Evolutionary conservation across 345 rosid genomes (phyloP), one percentile per base, ranked within the genome.

Genomic region (Erucastrum elatum): DNA sequence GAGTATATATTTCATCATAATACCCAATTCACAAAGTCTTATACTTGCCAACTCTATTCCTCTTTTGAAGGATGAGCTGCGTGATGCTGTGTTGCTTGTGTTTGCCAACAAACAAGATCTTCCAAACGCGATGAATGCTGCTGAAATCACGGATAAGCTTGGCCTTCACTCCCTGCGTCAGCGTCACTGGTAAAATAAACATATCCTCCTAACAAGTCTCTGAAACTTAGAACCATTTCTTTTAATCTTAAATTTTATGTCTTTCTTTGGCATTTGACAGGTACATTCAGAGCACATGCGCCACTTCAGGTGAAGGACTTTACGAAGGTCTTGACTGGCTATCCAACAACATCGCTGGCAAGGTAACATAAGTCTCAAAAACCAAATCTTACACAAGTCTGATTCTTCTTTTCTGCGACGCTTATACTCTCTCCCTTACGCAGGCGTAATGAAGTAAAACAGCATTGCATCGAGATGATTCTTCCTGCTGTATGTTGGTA

Each of bases 81-180:
- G 97, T 87, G 97, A 92, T 84, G 97, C 94, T 70, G 97, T 92
- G 83, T 85, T 92, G 51, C 93, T 92, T 71, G 97, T 91, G 30
- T 91, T 92, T 83, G 93, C 94, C 0, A 90, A 90, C 86, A 91
- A 91, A 77, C 97, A 91, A 82, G 97, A 91, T 90, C 90, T 90
- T 77, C 91, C 97, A 61, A 90, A 91, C 74, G 97, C 93, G 1
- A 91, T 90, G 94, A 88, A 89, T 60, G 96, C 94, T 9, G 96
- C 96, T 64, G 96, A 91, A 84, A 89, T 89, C 66, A 89, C 93
- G 29, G 94, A 90, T 78, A 91, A 90, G 82, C 97, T 90, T 49
- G 94, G 96, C 49, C 94, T 90, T 63, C 91, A 91, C 72, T 91
- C 94, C 56, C 93, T 91, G 60, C 90, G 97, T 44, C 93, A 87